phyloP scores from a whole-genome alignment of 805 yeast species.

The Saccharomyces mikatae region DNA sequence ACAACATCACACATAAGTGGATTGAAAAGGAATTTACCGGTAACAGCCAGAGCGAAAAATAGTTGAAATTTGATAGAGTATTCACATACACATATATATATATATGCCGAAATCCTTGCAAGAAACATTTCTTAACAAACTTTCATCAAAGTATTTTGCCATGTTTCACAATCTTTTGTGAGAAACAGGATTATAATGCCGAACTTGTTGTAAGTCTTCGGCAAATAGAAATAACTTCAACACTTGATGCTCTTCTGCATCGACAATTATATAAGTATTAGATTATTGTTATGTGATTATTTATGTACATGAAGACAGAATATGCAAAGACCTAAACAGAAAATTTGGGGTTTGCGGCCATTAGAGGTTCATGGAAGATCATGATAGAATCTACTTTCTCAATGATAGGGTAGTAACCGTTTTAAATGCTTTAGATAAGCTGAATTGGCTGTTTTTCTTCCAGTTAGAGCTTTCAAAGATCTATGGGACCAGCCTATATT shows the following conservation, averaged over 20 bases:
- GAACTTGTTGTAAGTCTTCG: neutral
- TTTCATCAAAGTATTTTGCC: neutral
- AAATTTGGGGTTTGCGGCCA: neutral
- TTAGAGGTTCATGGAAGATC: neutral
- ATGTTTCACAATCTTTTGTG: neutral
- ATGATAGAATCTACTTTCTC: neutral
- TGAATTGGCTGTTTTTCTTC: conserved; percentile 46
- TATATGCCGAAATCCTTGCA: conserved; percentile 1
- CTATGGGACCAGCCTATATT: conserved; percentile 79
- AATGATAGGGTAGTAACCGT: conserved; percentile 43
- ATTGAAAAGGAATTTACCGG: conserved; percentile 40
- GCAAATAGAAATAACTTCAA: neutral
- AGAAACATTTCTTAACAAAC: neutral
- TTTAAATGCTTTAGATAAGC: conserved; percentile 52
- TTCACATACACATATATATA: conserved; percentile 1
- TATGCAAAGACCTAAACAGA: neutral
- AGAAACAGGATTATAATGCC: neutral
- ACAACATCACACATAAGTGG: conserved; percentile 43
- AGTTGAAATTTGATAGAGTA: neutral
- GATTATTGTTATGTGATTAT: neutral
- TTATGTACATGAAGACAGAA: conserved; percentile 1
- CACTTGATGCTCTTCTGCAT: neutral
- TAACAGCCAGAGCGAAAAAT: neutral
- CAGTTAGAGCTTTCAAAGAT: conserved; percentile 50
- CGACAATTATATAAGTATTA: too few species aligned